Conservation (phyloP, 805 yeast species). For the Candida xyloterini region DNA sequence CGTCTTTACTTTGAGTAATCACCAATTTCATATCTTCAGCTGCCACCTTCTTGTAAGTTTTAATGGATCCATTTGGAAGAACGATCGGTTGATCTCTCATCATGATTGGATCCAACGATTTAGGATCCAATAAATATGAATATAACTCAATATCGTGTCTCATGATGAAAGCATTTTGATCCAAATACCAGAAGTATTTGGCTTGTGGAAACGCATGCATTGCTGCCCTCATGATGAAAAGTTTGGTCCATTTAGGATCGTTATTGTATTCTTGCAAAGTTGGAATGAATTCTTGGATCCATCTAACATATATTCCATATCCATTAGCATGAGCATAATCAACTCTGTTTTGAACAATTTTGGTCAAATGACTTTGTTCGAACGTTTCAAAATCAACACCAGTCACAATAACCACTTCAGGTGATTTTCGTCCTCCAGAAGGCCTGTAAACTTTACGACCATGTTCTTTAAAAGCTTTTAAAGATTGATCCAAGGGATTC, state of each 20-base stretch:
- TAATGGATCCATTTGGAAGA: slow-evolving; percentile 64
- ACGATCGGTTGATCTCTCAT: slow-evolving; percentile 69
- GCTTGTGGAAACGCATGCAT: slow-evolving; percentile 89
- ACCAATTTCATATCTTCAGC: slow-evolving; percentile 57
- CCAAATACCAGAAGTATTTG: slow-evolving; percentile 88
- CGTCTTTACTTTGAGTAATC: slow-evolving; percentile 64
- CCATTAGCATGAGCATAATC: slow-evolving; percentile 81
- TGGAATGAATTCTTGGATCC: slow-evolving; percentile 81
- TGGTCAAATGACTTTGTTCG: slow-evolving; percentile 56
- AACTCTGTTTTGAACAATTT: slow-evolving; percentile 78
- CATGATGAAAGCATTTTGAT: slow-evolving; percentile 75
- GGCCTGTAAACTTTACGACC: slow-evolving; percentile 54
- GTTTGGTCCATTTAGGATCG: slow-evolving; percentile 59
- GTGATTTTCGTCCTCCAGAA: slow-evolving; percentile 38
- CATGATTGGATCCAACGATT: slow-evolving; percentile 60
- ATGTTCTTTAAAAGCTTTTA: slow-evolving; percentile 59
- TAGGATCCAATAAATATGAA: slow-evolving; percentile 56
- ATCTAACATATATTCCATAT: slow-evolving; percentile 81
- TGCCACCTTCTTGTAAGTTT: slow-evolving; percentile 60
- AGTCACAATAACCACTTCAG: slow-evolving; percentile 73
- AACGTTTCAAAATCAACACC: slow-evolving; percentile 72
- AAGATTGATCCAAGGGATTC: slow-evolving; percentile 45
- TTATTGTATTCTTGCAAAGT: slow-evolving; percentile 44
- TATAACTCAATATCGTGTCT: slow-evolving; percentile 59
- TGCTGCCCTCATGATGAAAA: slow-evolving; percentile 75